A percentile compares a stretch with the other conserved stretches of the same genome.
phyloP scores from a whole-genome alignment of 106 monocot genomes.

The Chionographis japonica region DNA sequence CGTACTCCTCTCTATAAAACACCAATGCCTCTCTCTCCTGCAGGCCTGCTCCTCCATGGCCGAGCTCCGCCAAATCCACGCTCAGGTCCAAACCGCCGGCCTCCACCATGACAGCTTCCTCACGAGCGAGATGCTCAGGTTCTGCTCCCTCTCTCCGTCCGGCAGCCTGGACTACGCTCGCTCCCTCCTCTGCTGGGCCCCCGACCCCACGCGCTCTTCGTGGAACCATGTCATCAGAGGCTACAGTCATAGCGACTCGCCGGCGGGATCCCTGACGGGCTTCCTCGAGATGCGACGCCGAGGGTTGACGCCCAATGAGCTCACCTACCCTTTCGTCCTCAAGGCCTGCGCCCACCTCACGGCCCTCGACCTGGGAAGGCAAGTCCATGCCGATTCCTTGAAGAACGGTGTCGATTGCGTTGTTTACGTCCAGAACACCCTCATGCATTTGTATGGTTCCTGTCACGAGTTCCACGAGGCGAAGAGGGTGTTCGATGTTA shows the following conservation, averaged over 20 bases:
- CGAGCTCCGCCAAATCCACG: slow-evolving; percentile 56
- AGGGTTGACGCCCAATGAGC: slow-evolving; percentile 34
- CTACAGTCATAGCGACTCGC: slow-evolving; percentile 7
- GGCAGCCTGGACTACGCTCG: slow-evolving; percentile 30
- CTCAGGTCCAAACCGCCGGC: slow-evolving; percentile 40
- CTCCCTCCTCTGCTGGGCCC: slow-evolving; percentile 27
- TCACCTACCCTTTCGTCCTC: slow-evolving; percentile 75
- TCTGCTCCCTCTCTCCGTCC: slow-evolving; percentile 37
- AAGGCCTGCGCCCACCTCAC: slow-evolving; percentile 43
- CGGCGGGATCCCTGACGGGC: slow-evolving; percentile 2
- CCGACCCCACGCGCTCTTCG: slow-evolving; percentile 24
- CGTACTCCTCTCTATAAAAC: slow-evolving; percentile 8
- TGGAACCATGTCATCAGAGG: slow-evolving; percentile 74
- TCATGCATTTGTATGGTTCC: slow-evolving; percentile 36
- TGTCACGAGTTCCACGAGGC: slow-evolving; percentile 28
- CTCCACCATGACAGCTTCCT: slow-evolving; percentile 38
- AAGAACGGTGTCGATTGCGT: slow-evolving; percentile 37
- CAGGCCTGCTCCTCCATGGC: slow-evolving; percentile 25
- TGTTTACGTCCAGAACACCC: slow-evolving; percentile 57
- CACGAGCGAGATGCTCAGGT: slow-evolving; percentile 37
- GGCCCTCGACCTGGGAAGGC: slow-evolving; percentile 25
- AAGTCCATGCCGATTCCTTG: slow-evolving; percentile 39
- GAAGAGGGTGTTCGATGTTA: slow-evolving; percentile 50
- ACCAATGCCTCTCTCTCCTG: slow-evolving; percentile 45
- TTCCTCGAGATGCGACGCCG: slow-evolving; percentile 45